These are phyloP conservation scores for Immersiella caudata DNA, from an alignment of 495 filamentous ascomycete species.

Conservation along the genomic window DNA sequence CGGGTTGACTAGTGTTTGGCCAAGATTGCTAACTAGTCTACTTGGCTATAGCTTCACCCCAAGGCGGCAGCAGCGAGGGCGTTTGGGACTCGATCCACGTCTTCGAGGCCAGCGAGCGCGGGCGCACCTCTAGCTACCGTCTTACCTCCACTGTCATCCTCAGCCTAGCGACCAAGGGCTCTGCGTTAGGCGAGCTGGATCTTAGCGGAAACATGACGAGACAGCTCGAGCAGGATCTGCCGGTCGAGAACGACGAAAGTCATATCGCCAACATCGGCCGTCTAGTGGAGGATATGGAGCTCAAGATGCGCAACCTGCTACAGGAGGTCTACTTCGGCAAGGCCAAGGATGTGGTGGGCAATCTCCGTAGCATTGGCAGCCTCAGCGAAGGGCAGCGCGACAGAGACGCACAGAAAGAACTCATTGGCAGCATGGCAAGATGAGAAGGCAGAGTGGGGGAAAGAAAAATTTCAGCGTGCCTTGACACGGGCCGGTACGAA, in stretches of 20 bases:
- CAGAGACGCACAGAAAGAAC: conserved; percentile 82
- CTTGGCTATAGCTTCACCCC: conserved; percentile 33
- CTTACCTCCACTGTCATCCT: conserved; percentile 96
- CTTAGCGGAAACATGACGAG: conserved; percentile 97
- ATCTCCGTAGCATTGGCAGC: conserved; percentile 85
- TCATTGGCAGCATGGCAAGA: conserved; percentile 74
- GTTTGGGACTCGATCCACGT: conserved; percentile 99
- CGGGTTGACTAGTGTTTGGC: background rate
- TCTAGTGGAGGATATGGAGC: conserved; percentile 98
- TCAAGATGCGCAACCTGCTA: conserved; percentile 98
- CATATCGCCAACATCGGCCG: conserved; percentile 95
- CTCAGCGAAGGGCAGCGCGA: conserved; percentile 87
- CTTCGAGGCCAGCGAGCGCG: conserved; percentile 91
- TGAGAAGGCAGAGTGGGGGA: conserved; percentile 11
- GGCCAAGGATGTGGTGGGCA: conserved; percentile 98
- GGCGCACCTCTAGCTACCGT: conserved; percentile 91
- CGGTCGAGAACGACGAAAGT: conserved; percentile 85
- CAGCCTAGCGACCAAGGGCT: conserved; percentile 71
- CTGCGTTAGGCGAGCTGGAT: conserved; percentile 84
- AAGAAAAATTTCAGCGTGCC: conserved; percentile 5
- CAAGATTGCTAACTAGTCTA: conserved; percentile 1
- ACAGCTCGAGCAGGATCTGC: conserved; percentile 88
- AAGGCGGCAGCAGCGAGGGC: conserved; percentile 66
- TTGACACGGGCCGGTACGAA: background rate
- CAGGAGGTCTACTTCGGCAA: conserved; percentile 99